Conservation (phyloP, 2,329 filamentous ascomycete genomes). For the Colletotrichum liaoningense region DNA sequence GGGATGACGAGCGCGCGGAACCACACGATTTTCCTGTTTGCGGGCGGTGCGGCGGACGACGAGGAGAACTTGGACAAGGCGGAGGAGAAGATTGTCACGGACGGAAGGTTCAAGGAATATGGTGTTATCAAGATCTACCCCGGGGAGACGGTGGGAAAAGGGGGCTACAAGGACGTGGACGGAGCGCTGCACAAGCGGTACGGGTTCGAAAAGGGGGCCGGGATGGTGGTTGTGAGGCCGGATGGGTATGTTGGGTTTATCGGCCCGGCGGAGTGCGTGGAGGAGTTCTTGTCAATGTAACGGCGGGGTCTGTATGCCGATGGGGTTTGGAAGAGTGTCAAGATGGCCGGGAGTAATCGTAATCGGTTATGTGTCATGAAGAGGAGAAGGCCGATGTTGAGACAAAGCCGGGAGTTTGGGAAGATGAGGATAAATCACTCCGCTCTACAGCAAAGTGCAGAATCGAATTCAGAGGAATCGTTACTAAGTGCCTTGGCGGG, state of each 20-base stretch:
- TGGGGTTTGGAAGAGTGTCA: background rate
- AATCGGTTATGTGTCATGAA: background rate
- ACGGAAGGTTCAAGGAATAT: conserved; percentile 28
- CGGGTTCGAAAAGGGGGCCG: conserved; percentile 42
- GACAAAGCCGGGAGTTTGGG: background rate
- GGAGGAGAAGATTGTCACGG: conserved; percentile 26
- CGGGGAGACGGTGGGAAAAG: conserved; percentile 1
- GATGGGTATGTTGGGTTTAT: conserved; percentile 47
- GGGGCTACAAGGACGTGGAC: conserved; percentile 38
- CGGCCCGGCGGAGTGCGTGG: conserved; percentile 41
- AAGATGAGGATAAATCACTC: background rate
- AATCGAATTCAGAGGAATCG: background rate
- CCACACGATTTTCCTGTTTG: conserved; percentile 48
- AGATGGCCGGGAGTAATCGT: background rate
- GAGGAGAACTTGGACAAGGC: conserved; percentile 20
- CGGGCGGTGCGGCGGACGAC: conserved; percentile 33
- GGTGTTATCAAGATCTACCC: conserved; percentile 36
- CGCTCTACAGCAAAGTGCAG: background rate
- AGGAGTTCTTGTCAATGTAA: conserved; percentile 38
- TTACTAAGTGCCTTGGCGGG: background rate
- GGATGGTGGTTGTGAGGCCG: conserved; percentile 45
- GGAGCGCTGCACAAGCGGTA: conserved; percentile 43
- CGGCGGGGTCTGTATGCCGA: background rate
- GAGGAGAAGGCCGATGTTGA: background rate
- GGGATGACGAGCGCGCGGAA: conserved; percentile 40